Evolutionary conservation across 1,284 basidiomycete genomes (phyloP).

Genomic region (Heterobasidion occidentale): DNA sequence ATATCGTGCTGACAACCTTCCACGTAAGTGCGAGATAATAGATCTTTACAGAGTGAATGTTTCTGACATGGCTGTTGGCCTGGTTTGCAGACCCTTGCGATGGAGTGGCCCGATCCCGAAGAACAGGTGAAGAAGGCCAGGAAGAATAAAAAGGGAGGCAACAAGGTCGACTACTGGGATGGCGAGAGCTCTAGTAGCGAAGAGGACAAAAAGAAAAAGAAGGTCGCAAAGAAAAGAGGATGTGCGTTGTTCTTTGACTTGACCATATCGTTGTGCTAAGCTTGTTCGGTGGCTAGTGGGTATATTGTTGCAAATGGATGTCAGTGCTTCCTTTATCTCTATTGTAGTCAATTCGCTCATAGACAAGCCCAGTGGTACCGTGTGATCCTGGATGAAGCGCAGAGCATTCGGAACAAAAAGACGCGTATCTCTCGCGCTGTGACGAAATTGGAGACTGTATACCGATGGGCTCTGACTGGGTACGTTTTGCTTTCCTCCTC

Average conservation of each 20-base stretch:
- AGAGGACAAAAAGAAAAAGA: slow-evolving; percentile 19
- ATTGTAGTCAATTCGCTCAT: not conserved
- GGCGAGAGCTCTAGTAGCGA: slow-evolving; percentile 12
- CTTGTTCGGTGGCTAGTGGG: slow-evolving; percentile 9
- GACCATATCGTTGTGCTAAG: not conserved
- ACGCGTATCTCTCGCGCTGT: slow-evolving; percentile 34
- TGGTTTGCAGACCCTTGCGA: slow-evolving; percentile 37
- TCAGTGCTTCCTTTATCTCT: slow-evolving; percentile 13
- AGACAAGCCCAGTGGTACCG: slow-evolving; percentile 34
- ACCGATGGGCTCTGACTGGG: slow-evolving; percentile 52
- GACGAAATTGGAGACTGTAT: slow-evolving; percentile 31
- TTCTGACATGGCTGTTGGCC: not conserved
- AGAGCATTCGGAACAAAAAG: slow-evolving; percentile 37
- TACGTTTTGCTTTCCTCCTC: slow-evolving; percentile 16
- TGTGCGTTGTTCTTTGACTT: slow-evolving; percentile 20
- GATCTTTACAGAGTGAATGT: not conserved
- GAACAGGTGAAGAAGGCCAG: slow-evolving; percentile 30
- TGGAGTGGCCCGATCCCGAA: slow-evolving; percentile 50
- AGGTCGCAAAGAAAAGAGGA: slow-evolving; percentile 17
- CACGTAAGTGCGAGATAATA: slow-evolving; percentile 23
- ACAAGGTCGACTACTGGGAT: slow-evolving; percentile 13
- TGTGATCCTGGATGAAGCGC: slow-evolving; percentile 48
- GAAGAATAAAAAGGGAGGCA: slow-evolving; percentile 26
- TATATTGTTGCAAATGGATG: slow-evolving; percentile 39
- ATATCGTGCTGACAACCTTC: slow-evolving; percentile 34